Conservation (phyloP, 441 rosid species). For the Adansonia madagascariensis region DNA sequence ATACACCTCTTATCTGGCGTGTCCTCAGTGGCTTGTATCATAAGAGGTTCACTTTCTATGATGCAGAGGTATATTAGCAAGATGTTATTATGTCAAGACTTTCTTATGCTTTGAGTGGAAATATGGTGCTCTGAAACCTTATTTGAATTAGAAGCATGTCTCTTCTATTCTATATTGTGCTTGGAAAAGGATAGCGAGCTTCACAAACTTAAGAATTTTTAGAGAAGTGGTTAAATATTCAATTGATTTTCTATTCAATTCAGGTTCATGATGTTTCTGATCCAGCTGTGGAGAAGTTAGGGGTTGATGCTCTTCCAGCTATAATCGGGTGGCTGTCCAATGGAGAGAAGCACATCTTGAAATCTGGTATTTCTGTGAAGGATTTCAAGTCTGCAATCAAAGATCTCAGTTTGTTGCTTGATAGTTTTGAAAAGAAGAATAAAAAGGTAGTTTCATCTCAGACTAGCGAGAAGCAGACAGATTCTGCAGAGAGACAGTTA, state of each 20-base stretch:
- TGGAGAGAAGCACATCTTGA: conserved; percentile 73
- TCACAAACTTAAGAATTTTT: not conserved
- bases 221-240: not conserved
- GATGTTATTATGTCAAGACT: not conserved
- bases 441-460: conserved; percentile 58
- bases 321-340: conserved; percentile 84
- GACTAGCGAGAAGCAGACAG: conserved; percentile 43
- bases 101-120: not conserved
- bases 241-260: not conserved
- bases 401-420: conserved; percentile 67
- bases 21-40: conserved; percentile 81
- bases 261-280: conserved; percentile 59
- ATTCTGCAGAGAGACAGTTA: conserved; percentile 43
- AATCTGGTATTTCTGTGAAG: conserved; percentile 74
- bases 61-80: conserved; percentile 57
- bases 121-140: not conserved
- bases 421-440: conserved; percentile 70
- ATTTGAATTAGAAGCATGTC: not conserved
- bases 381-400: conserved; percentile 67
- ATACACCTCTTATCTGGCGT: conserved; percentile 86
- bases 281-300: conserved; percentile 54
- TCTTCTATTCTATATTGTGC: not conserved
- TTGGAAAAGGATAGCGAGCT: not conserved
- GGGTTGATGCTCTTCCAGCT: conserved; percentile 78
- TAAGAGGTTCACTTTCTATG: conserved; percentile 61